Evolutionary conservation across 176 grass and related monocot genomes (phyloP).

Genomic region (Carex scoparia): DNA sequence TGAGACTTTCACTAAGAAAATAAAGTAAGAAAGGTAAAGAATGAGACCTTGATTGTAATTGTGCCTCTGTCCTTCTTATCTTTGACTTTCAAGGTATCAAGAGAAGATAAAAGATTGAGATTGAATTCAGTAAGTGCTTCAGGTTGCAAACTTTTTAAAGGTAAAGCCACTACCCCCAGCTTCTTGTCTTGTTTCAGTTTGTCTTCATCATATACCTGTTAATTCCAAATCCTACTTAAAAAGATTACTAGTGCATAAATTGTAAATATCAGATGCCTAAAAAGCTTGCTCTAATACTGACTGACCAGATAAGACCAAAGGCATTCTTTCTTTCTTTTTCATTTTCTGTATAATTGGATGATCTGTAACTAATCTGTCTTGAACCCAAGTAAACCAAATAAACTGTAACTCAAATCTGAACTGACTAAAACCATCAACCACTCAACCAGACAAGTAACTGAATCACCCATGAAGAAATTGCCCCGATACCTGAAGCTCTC

Average conservation of each 20-base stretch:
- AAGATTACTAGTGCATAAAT: background rate
- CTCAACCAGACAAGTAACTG: background rate
- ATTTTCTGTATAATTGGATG: background rate
- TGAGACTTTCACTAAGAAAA: background rate
- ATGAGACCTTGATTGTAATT: slow-evolving; percentile 65
- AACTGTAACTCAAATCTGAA: background rate
- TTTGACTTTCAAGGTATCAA: slow-evolving; percentile 95
- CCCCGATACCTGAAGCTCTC: background rate
- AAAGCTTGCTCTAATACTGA: background rate
- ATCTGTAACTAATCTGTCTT: background rate
- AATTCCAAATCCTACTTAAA: background rate
- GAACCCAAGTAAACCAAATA: background rate
- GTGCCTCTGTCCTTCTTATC: slow-evolving; percentile 91
- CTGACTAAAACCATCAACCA: background rate
- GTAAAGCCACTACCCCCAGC: slow-evolving; percentile 72
- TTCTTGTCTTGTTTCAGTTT: slow-evolving; percentile 90
- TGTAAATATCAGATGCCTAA: background rate
- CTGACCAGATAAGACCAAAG: background rate
- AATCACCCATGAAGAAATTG: background rate
- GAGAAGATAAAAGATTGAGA: slow-evolving; percentile 74
- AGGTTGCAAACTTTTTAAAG: slow-evolving; percentile 52
- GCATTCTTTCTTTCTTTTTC: background rate
- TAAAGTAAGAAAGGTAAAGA: background rate
- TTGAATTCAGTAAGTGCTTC: slow-evolving; percentile 55
- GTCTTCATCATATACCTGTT: slow-evolving; percentile 92